Base-by-base conservation (phyloP, 352 stramenopile genomes). In the Pythium biforme region DNA sequence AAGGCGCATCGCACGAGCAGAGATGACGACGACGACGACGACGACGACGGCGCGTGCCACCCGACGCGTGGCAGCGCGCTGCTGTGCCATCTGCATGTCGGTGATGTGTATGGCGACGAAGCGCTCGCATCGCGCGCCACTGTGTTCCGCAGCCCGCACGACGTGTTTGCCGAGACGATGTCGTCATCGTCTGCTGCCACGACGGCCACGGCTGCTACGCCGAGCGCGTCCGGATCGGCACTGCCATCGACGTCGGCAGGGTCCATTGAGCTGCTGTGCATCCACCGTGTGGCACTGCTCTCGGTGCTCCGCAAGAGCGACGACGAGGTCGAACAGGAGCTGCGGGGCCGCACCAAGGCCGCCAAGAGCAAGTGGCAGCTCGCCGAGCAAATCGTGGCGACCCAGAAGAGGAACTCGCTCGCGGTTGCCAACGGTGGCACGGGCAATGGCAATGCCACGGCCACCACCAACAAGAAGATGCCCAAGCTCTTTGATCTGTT, bases 401-500 rank as follows among this genome's bases (percentile, higher is more conserved):
- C 47, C 12, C 47, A 54, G 25, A 55, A 43, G n/a, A 25, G 31
- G 15, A 54, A 37, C 23, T 31, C 22, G 8, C 46, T 23, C 33
- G 54, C 23, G 10, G 9, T 22, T n/a, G 47, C 47, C 51, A 47
- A 41, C 22, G 37, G 33, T 0, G 55, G 43, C 5, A 39, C 8
- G 9, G 52, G 43, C 20, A n/a, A n/a, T n/a, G 31, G 22, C n/a
- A 17, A 1, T 19, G n/a, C 39, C 15, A 58, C 34, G 10, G 10
- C 34, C 14, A 10, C 31, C 12, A 20, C 55, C 15, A 39, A 54
- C 10, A 72, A 52, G 10, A 82, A 78, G 34, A 68, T 63, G 5
- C 74, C 76, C 14, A 87, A 81, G 45, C 69, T 89, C 19, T 84
- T 88, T 22, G 66, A 87, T 17, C 64, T 89, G 9, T 86, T 88